Base-by-base conservation (phyloP, 371 early-diverging fungal species). In the Choanephora cucurbitarum region DNA sequence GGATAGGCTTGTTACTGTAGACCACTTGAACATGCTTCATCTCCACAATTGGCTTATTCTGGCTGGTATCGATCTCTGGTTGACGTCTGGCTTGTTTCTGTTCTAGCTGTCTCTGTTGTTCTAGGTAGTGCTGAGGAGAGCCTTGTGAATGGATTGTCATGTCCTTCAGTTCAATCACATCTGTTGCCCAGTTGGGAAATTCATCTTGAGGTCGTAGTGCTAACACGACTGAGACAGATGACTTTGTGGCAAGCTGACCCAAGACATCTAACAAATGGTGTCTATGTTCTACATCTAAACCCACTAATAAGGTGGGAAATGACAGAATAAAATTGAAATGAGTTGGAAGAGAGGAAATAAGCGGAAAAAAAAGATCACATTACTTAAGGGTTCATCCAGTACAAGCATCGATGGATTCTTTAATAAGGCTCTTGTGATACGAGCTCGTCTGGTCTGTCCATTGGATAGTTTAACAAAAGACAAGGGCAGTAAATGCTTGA, bases 351-450 rank as follows among this genome's bases (percentile, higher is more conserved):
- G n/a, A n/a, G n/a, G n/a, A n/a, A n/a, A n/a, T n/a, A n/a, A n/a
- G n/a, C n/a, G n/a, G n/a, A n/a, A n/a, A n/a, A n/a, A n/a, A n/a
- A n/a, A n/a, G n/a, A n/a, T 7, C 7, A 28, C 5, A 24, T 43
- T 72, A 84, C 84, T 85, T 17, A 85, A 74, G 1, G 85, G 83
- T 64, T 83, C 83, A 60, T 85, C 83, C 13, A 82, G 54, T 28
- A 85, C 69, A 32, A 83, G 53, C 66, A 77, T 66, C 1, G 58
- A 43, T 1, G 78, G 75, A 2, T 67, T 50, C 9, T 49, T 68
- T 21, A 81, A 49, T 17, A 85, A 50, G 23, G 79, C 70, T 22
- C 71, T 66, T 0, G 80, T 80, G 43, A 85, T 70, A 13, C 83
- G 62, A n/a, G 78, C 77, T 33, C 86, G 72, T 49, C 83, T 55